These are phyloP conservation scores for Tremella mesenterica DNA, from an alignment of 768 basidiomycete genomes.

Conservation along the genomic window DNA sequence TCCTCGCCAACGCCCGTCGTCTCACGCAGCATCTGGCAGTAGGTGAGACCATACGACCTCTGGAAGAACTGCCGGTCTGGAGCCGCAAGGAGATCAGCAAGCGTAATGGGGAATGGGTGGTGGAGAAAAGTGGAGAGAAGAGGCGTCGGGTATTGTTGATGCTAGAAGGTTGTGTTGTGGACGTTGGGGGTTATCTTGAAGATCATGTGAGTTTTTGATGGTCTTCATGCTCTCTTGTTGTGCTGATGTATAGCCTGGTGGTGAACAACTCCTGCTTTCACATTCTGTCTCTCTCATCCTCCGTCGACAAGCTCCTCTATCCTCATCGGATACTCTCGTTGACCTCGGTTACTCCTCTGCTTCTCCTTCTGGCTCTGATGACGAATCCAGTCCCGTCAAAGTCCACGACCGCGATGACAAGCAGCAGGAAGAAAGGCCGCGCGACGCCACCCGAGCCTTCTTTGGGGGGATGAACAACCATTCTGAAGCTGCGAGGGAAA, in stretches of 20 bases:
- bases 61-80: conserved; percentile 33
- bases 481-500: conserved; percentile 46
- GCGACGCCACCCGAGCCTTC: conserved; percentile 59
- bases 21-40: conserved; percentile 19
- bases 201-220: conserved; percentile 61
- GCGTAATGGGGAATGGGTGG: conserved; percentile 26
- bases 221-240: too few relatives aligned
- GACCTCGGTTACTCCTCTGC: neutral
- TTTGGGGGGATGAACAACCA: conserved; percentile 66
- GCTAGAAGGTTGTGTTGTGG: conserved; percentile 56
- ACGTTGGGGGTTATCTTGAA: conserved; percentile 55
- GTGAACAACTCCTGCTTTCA: conserved; percentile 51
- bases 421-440: conserved; percentile 29
- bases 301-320: neutral
- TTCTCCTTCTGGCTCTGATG: conserved; percentile 12
- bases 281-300: conserved; percentile 48
- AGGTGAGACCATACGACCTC: conserved; percentile 11
- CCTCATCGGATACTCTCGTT: neutral
- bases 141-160: conserved; percentile 47
- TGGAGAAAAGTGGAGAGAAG: conserved; percentile 9
- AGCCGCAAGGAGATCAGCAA: conserved; percentile 21
- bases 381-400: conserved; percentile 7
- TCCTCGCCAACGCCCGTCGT: conserved; percentile 34
- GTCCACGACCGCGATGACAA: neutral
- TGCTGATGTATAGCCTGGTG: conserved; percentile 53